Base-by-base conservation (phyloP, 192 early-diverging fungal genomes). In the Chytriomyces sp. region DNA sequence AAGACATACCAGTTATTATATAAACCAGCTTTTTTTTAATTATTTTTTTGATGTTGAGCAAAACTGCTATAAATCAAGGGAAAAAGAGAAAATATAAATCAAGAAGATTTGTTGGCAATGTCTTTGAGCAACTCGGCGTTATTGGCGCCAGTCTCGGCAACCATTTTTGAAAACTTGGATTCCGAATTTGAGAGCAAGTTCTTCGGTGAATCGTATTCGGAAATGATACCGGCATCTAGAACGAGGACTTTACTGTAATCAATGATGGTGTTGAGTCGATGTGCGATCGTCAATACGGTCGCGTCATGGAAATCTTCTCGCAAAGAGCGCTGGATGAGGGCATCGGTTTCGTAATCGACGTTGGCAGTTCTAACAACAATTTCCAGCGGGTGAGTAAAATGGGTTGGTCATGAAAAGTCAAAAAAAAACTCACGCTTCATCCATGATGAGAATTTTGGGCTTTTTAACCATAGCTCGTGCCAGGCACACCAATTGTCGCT, bases 121-220 rank as follows among this genome's bases (percentile, higher is more conserved):
- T 49, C 73, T 50, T 75, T 75, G 50, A 77, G 61, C 7, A 77
- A 9, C 50, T 77, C 76, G 7, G 76, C 76, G 45, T 77, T 77
- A 6, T 24, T 61, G 6, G 65, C 64, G 1, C 83, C 85, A 5
- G 83, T 84, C n/a, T 81, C 68, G 11, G 60, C 72, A n/a, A 85
- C 75, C 81, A 86, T 62, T 16, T 80, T 61, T 28, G 79, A 68
- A 62, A 86, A 86, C 11, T 53, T 50, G 5, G 69, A 63, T 11
- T 75, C 59, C 6, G 57, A 28, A 49, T 83, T 81, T 24, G 75
- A 78, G 81, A 98, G 81, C 64, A 97, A 83, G 3, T 65, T 79
- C 20, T 80, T 79, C 1, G 95, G 94, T 46, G 88, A 86, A 76
- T 95, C 97, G 85, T 89, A 95, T 74, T 98, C 95, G 6, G 88